Base-by-base conservation (phyloP, 306 rosid genomes). In the Malus asiatica region DNA sequence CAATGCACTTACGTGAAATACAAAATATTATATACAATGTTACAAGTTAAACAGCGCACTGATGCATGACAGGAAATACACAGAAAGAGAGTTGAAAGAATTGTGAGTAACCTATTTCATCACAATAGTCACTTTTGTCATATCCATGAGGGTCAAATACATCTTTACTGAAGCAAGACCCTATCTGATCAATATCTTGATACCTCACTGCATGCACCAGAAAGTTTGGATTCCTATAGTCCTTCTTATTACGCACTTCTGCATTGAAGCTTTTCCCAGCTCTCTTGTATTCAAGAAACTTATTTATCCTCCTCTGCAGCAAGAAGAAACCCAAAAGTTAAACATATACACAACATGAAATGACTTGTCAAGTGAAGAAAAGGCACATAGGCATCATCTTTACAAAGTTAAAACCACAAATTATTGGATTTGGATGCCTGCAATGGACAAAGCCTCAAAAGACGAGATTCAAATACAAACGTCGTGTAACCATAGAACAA, bases 141-240 rank as follows among this genome's bases (percentile, higher is more conserved):
- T 87, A 96, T 84, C 98, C 98, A 74, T 96, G 99, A 68, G 98
- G 99, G 79, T 96, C 93, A 77, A 96, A 96, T 76, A 96, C 96
- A 77, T 92, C 98, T 88, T 89, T 92, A 79, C 90, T 85, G 93
- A 96, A 92, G 89, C 99, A 96, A 83, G 98, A 92, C 15, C 99
- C 98, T 76, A 87, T 88, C 80, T 96, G 91, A 83, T 92, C 98
- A 81, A 96, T 96, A 80, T 91, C 99, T 83, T 90, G 97, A 83
- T 92, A 96, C 73, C 92, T 91, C 90, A 92, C 97, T 52, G 99
- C 99, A 82, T 92, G 96, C 78, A 92, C 72, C 78, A 92, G 83
- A 86, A 95, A 95, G 85, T 95, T 97, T 44, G 98, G 99, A 78
- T 95, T 95, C 71, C 97, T 86, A 70, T 95, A 95, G 80, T 90